A percentile compares a stretch with the other conserved stretches of the same genome.
phyloP scores from a whole-genome alignment of 1,139 yeast genomes.

The Pichia norvegensis region DNA sequence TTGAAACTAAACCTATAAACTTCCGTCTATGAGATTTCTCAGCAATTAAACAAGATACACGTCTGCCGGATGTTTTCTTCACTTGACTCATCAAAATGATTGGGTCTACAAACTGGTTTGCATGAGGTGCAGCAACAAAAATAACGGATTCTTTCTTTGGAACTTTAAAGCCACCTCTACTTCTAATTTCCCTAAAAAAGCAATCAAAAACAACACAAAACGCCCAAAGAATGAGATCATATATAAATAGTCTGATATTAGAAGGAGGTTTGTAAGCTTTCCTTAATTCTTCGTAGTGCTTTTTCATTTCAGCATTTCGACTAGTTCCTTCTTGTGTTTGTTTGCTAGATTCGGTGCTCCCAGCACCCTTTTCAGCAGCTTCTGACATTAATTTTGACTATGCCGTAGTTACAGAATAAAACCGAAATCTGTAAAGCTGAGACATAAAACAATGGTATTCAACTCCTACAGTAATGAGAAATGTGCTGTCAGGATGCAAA shows the following conservation, averaged over 20 bases:
- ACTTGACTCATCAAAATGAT: constrained; percentile 78
- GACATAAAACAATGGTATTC: too few relatives aligned
- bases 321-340: not conserved
- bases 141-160: constrained; percentile 83
- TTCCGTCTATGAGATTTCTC: constrained; percentile 63
- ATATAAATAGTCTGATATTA: constrained; percentile 25
- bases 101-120: constrained; percentile 94
- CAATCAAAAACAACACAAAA: constrained; percentile 29
- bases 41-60: constrained; percentile 83
- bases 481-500: too few relatives aligned
- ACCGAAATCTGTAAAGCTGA: too few relatives aligned
- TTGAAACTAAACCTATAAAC: constrained; percentile 69
- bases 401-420: not conserved
- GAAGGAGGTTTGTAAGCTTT: constrained; percentile 23
- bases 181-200: constrained; percentile 83
- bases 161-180: constrained; percentile 84
- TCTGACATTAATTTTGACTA: not conserved
- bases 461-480: too few relatives aligned
- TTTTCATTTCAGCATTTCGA: constrained; percentile 4
- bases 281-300: constrained; percentile 11
- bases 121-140: constrained; percentile 96
- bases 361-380: not conserved
- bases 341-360: not conserved
- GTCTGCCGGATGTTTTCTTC: constrained; percentile 57
- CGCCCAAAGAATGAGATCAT: constrained; percentile 33